A percentile compares a stretch with the other conserved stretches of the same genome.
phyloP scores from a whole-genome alignment of 2,329 filamentous ascomycete species.

The Colletotrichum scovillei region DNA sequence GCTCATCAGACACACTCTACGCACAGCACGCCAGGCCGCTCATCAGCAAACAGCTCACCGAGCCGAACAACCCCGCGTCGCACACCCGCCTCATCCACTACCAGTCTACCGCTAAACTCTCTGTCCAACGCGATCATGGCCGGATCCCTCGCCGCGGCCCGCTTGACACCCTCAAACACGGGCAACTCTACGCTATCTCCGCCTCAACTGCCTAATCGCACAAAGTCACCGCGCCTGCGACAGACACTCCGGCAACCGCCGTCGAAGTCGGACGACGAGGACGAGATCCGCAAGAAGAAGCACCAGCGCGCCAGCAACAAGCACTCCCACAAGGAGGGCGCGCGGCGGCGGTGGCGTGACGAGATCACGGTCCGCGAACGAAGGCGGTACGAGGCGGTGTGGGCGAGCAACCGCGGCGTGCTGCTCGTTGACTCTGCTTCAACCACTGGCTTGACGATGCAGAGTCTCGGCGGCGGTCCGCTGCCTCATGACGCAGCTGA shows the following conservation, averaged over 20 bases:
- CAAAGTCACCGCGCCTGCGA: conserved; percentile 66
- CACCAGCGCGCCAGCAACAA: conserved; percentile 62
- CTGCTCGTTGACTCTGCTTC: conserved; percentile 41
- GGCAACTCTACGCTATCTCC: conserved; percentile 52
- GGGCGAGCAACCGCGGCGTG: conserved; percentile 82
- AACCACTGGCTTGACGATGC: not conserved
- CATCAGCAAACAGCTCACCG: conserved; percentile 45
- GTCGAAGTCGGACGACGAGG: conserved; percentile 63
- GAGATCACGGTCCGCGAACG: conserved; percentile 77
- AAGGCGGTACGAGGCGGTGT: conserved; percentile 86
- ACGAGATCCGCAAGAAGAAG: conserved; percentile 62
- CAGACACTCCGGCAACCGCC: conserved; percentile 73
- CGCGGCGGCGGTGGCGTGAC: conserved; percentile 81
- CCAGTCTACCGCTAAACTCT: conserved; percentile 68
- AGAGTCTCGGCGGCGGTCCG: not conserved
- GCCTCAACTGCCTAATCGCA: conserved; percentile 54
- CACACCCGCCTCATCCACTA: conserved; percentile 43
- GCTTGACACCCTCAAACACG: conserved; percentile 55
- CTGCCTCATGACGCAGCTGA: conserved; percentile 49
- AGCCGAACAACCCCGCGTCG: conserved; percentile 48
- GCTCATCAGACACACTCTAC: conserved; percentile 10
- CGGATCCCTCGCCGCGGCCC: conserved; percentile 76
- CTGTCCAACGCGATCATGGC: conserved; percentile 82
- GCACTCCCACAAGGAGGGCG: conserved; percentile 81
- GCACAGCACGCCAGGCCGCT: conserved; percentile 19